Evolutionary conservation across 441 rosid species (phyloP), one percentile per base, ranked within the genome.

Genomic region (Syzygium syzygioides): DNA sequence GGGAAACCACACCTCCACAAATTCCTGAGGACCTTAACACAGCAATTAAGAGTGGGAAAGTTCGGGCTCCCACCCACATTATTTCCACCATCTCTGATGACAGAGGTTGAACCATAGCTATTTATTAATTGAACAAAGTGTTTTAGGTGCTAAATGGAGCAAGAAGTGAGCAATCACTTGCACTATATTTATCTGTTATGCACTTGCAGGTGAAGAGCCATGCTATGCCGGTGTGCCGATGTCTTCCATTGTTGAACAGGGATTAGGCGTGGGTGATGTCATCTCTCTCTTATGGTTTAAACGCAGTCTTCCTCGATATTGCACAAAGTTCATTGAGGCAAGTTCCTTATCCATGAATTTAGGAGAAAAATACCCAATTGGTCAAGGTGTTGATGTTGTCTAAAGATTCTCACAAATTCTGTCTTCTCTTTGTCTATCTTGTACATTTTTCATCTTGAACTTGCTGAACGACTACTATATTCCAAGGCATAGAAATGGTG

Each of bases 201-300:
- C n/a, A 13, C 52, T 76, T 76, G 48, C 89, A 97, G 99, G 99
- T 85, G 99, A 97, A 91, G 99, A 97, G 91, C 99, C 99, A 79
- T 95, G 98, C 94, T 97, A 96, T 91, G 98, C 96, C 90, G 99
- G 99, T 92, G 98, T 97, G 87, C 99, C 99, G n/a, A 97, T 97
- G 99, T 96, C 99, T 85, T 96, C 98, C 86, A 97, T 97, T 89
- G 91, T 97, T 89, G 99, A 97, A 91, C 96, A 90, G 90, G 99
- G 99, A 86, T 94, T 90, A 85, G 99, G 99, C 76, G 98, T 96
- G 66, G 99, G 99, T 89, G 99, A 97, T 92, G 99, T 96, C 90
- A 96, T 97, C 91, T 97, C 99, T 87, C 97, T 96, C 52, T 92
- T 96, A 90, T 97, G 99, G 99, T 97, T 96, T 94, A 96, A 97